These are phyloP conservation scores for Starmerella stigmatis DNA, from an alignment of 805 yeast species.

Conservation along the genomic window DNA sequence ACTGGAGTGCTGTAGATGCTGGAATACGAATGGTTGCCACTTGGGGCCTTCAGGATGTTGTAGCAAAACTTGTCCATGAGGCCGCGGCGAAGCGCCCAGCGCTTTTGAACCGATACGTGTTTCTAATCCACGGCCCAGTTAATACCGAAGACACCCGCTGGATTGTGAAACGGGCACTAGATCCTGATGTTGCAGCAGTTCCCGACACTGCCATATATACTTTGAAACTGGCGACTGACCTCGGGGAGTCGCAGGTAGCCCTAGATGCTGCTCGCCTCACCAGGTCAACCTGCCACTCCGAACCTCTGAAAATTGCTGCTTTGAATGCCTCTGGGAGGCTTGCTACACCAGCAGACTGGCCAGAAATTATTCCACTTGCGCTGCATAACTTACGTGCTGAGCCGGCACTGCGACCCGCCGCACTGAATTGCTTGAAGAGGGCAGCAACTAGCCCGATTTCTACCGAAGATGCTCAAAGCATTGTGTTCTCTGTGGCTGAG, in stretches of 20 bases:
- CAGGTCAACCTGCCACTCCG: not conserved
- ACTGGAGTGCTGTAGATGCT: conserved; percentile 1
- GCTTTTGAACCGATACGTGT: conserved; percentile 1
- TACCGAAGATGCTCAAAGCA: not conserved
- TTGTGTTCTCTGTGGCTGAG: not conserved
- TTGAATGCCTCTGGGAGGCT: not conserved
- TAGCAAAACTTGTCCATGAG: not conserved
- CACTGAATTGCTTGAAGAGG: not conserved
- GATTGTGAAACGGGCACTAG: not conserved
- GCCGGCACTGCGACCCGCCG: conserved; percentile 3
- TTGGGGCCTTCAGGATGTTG: not conserved
- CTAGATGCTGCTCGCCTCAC: not conserved
- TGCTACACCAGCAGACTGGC: not conserved
- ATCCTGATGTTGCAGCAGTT: not conserved
- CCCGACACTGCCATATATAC: conserved; percentile 2
- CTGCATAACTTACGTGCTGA: not conserved
- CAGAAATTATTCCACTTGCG: not conserved
- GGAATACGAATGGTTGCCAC: conserved; percentile 1
- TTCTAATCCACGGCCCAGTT: not conserved
- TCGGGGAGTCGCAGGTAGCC: not conserved
- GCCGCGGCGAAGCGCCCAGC: conserved; percentile 4
- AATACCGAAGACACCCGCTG: conserved; percentile 2
- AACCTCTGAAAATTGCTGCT: conserved; percentile 3
- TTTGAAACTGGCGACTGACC: not conserved
- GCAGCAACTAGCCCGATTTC: not conserved